phyloP scores from a whole-genome alignment of 2,329 filamentous ascomycete genomes.

The Apiospora sp. region DNA sequence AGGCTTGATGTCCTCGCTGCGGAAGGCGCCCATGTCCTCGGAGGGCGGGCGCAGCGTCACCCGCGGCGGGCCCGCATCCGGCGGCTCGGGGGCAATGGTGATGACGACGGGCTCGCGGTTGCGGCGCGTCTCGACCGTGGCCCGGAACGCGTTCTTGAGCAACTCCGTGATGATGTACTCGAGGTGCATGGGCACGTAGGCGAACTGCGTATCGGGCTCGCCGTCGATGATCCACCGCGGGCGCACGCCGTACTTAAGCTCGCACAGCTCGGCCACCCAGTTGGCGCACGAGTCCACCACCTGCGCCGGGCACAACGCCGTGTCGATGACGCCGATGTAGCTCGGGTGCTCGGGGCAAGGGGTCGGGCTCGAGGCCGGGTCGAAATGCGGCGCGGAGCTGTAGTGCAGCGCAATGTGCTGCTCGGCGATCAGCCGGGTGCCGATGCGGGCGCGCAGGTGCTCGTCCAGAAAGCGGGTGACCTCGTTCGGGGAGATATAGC shows the following conservation, averaged over 20 bases:
- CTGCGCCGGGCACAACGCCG: slow-evolving; percentile 79
- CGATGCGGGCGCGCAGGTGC: slow-evolving; percentile 91
- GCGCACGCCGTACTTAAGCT: slow-evolving; percentile 91
- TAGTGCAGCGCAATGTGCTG: slow-evolving; percentile 94
- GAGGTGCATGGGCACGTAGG: slow-evolving; percentile 93
- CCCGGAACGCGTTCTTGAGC: slow-evolving; percentile 95
- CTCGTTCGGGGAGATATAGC: slow-evolving; percentile 83
- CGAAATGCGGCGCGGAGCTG: slow-evolving; percentile 73
- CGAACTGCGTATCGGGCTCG: slow-evolving; percentile 86
- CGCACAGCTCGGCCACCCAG: slow-evolving; percentile 95
- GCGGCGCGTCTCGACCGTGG: slow-evolving; percentile 85
- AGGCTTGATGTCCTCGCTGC: slow-evolving; percentile 59
- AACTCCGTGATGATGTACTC: slow-evolving; percentile 98
- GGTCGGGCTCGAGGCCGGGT: slow-evolving; percentile 59
- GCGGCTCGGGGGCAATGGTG: slow-evolving; percentile 80
- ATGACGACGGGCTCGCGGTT: slow-evolving; percentile 86
- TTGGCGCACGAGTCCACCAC: slow-evolving; percentile 86
- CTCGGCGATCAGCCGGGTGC: slow-evolving; percentile 91
- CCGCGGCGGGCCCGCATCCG: slow-evolving; percentile 39
- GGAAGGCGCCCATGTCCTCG: slow-evolving; percentile 50
- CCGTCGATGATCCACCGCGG: slow-evolving; percentile 84
- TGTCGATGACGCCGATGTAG: slow-evolving; percentile 97
- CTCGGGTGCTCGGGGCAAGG: slow-evolving; percentile 62
- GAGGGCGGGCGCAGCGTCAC: slow-evolving; percentile 47
- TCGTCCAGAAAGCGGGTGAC: slow-evolving; percentile 94